Base-by-base conservation (phyloP, 441 rosid species). In the Flueggea neowawraea region DNA sequence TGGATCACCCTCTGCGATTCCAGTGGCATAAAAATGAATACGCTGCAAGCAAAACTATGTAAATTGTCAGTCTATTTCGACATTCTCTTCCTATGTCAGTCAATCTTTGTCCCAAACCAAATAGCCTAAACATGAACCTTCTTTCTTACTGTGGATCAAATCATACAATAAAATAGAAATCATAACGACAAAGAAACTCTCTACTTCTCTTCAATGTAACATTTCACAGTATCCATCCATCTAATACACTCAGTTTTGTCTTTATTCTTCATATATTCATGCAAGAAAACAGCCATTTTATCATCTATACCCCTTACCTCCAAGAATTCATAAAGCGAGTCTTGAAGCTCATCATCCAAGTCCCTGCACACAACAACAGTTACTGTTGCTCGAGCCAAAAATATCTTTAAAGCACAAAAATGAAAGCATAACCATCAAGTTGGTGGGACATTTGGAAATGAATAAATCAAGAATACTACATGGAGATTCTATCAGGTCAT, bases 181-280 rank as follows among this genome's bases (percentile, higher is more conserved):
- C 50, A 47, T 14, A 53, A 5, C 11, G 12, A 15, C 36, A 15
- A 49, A 59, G 43, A 9, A 13, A n/a, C 64, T 52, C 17, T 58
- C 73, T 83, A 86, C 56, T 82, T 72, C 70, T 74, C 68, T 78
- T 84, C 92, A 16, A 93, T 69, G 67, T 69, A 81, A 57, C 84
- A 84, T 71, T 85, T 88, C 52, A 92, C 78, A 17, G 74, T 76
- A 71, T 71, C 75, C 84, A 92, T 74, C 97, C 97, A 92, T 73
- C 82, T 73, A 63, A 82, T 62, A 67, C 65, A 77, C 73, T 89
- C 96, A 1, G 68, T 66, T 77, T 74, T 83, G 43, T 61, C 84
- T 73, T 89, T 89, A 81, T 81, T 90, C 64, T 63, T 72, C 89
- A 88, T 80, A 73, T 83, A 86, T 65, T 59, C 75, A 67, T 90